A percentile compares a stretch with the other conserved stretches of the same genome.
Conservation (phyloP, 306 rosid genomes). For the Senna tora region DNA sequence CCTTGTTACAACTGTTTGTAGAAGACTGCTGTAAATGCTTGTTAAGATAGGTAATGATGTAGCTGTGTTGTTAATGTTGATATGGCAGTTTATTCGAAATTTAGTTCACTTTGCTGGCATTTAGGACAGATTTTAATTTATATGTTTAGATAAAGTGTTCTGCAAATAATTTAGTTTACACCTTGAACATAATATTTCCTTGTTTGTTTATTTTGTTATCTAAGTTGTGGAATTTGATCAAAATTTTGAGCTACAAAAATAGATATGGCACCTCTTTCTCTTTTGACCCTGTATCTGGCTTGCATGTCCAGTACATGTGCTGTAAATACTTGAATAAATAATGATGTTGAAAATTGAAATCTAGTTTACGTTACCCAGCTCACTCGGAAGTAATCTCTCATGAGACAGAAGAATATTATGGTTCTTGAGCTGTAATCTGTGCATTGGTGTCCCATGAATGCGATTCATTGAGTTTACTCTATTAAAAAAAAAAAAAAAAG, state of each 20-base stretch:
- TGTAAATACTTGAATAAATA: neutral
- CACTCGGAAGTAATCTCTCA: neutral
- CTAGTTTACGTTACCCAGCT: neutral
- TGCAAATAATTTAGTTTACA: neutral
- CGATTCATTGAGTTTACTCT: neutral
- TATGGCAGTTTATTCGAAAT: slow-evolving; percentile 8
- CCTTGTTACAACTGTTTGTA: neutral
- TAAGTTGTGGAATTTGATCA: neutral
- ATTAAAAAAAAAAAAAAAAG: too few relatives aligned
- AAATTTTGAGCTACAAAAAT: neutral
- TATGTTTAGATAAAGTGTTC: neutral
- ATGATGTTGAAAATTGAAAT: neutral
- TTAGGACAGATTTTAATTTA: neutral
- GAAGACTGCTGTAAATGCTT: slow-evolving; percentile 5
- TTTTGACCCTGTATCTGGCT: neutral
- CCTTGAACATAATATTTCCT: neutral
- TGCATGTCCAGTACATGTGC: neutral
- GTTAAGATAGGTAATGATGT: slow-evolving; percentile 36
- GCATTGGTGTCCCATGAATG: neutral
- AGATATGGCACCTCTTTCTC: neutral
- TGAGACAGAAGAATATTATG: neutral
- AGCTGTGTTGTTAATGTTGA: slow-evolving; percentile 45
- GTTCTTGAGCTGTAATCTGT: slow-evolving; percentile 2
- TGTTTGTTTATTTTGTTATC: neutral
- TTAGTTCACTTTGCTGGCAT: neutral